These are phyloP conservation scores for Tetrapyrgos nigripes DNA, from an alignment of 1,284 basidiomycete genomes.

Conservation along the genomic window DNA sequence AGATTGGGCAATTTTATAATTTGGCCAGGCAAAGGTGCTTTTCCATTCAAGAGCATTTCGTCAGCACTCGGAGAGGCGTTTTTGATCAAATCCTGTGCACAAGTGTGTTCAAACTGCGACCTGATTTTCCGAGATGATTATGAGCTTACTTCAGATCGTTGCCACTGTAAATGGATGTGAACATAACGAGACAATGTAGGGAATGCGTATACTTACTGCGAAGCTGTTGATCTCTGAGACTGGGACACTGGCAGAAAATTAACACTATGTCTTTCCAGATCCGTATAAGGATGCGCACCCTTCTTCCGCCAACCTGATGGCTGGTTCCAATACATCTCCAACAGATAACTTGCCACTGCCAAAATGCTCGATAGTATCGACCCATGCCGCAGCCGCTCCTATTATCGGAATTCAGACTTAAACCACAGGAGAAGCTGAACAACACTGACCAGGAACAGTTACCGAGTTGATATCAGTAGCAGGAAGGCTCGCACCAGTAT, in stretches of 20 bases:
- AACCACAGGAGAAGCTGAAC: background rate
- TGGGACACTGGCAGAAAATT: slow-evolving; percentile 57
- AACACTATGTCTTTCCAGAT: background rate
- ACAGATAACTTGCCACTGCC: slow-evolving; percentile 85
- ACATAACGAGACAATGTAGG: background rate
- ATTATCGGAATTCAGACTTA: background rate
- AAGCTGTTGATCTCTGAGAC: slow-evolving; percentile 80
- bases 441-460: slow-evolving; percentile 82
- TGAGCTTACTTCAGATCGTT: slow-evolving; percentile 62
- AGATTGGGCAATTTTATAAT: slow-evolving; percentile 82
- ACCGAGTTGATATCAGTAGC: slow-evolving; percentile 83
- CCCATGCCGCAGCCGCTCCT: slow-evolving; percentile 94
- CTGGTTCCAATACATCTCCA: slow-evolving; percentile 87
- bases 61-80: slow-evolving; percentile 81
- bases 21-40: slow-evolving; percentile 81
- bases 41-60: slow-evolving; percentile 87
- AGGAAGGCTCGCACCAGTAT: slow-evolving; percentile 74
- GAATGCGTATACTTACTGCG: slow-evolving; percentile 46
- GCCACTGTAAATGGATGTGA: slow-evolving; percentile 60
- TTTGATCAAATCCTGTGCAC: slow-evolving; percentile 64
- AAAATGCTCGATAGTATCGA: slow-evolving; percentile 85
- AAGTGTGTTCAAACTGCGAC: background rate
- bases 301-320: slow-evolving; percentile 85
- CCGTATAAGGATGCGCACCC: slow-evolving; percentile 57
- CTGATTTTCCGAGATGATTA: background rate